Percentiles rank a stretch among this genome's conserved stretches.
These are phyloP conservation scores for Fusarium sp. DNA, from an alignment of 2,329 filamentous ascomycete species.

Conservation along the genomic window DNA sequence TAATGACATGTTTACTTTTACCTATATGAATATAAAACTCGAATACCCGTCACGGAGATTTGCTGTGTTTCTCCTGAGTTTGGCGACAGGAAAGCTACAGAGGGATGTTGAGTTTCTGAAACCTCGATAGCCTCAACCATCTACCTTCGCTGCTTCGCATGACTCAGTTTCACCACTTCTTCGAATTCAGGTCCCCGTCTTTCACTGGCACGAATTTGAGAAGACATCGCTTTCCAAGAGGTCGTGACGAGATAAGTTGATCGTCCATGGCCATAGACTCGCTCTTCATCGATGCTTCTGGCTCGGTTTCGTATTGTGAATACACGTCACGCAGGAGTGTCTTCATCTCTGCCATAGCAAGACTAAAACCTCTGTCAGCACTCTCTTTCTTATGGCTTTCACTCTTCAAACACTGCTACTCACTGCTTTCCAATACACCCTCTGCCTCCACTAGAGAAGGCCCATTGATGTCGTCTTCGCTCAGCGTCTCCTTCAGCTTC, in stretches of 20 bases:
- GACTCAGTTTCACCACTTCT: background rate
- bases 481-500: conserved; percentile 78
- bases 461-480: conserved; percentile 70
- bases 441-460: conserved; percentile 72
- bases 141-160: too few species aligned
- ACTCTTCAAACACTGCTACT: conserved; percentile 48
- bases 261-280: conserved; percentile 73
- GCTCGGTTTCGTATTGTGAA: conserved; percentile 64
- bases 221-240: conserved; percentile 68
- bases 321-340: conserved; percentile 71
- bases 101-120: too few species aligned
- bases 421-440: conserved; percentile 76
- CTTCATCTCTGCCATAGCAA: conserved; percentile 77
- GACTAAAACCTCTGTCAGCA: conserved; percentile 43
- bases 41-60: too few species aligned
- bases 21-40: too few species aligned
- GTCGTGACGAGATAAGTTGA: conserved; percentile 74
- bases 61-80: too few species aligned
- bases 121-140: too few species aligned
- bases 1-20: too few species aligned
- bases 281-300: conserved; percentile 64
- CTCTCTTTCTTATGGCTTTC: background rate
- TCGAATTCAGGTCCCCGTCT: background rate
- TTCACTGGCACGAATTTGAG: conserved; percentile 59
- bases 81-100: too few species aligned